Evolutionary conservation across 139 green algal genomes (phyloP), one percentile per base, ranked within the genome.

Genomic region (Tetradesmus obliquus): DNA sequence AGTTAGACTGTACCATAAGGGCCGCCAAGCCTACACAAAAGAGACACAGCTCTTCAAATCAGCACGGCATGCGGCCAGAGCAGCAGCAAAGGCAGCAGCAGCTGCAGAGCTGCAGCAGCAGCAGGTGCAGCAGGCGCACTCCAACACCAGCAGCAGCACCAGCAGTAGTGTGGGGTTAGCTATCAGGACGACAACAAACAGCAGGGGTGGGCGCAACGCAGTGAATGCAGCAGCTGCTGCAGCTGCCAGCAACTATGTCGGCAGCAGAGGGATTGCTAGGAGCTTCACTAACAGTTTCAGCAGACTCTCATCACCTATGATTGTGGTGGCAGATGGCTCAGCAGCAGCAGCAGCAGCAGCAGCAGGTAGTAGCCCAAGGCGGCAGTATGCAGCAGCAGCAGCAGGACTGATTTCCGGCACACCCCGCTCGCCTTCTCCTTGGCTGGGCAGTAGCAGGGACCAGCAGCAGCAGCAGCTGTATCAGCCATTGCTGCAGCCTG

Each of bases 41-140:
- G 88, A 91, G 62, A 86, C 88, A 10, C 19, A 66, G 9, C 76
- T 91, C 19, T 10, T 91, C 10, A 58, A 81, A 55, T 3, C 32
- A 51, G 88, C 88, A 9, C 87, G 87, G 53, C 57, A 81, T 22
- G 12, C 32, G 20, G 88, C 88, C 24, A 91, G 84, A 20, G 55
- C 60, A n/a, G 88, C 76, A 10, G 88, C 88, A 8, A 91, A 87
- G 60, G 62, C 80, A 24, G 7, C 53, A 6, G 74, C n/a, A 51
- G n/a, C 74, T 6, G n/a, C 74, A 15, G 74, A 51, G 0, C 5
- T 32, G 32, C 82, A 45, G 45, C n/a, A 60, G 82, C 82, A 54
- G 55, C 82, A 54, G 32, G 5, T 62, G 82, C 82, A 45, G 13
- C 51, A 51, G 5, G 1, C 20, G 53, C 53, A 32, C 74, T 17